phyloP scores from a whole-genome alignment of 2,329 filamentous ascomycete genomes.

The Tolypocladium inflatum region DNA sequence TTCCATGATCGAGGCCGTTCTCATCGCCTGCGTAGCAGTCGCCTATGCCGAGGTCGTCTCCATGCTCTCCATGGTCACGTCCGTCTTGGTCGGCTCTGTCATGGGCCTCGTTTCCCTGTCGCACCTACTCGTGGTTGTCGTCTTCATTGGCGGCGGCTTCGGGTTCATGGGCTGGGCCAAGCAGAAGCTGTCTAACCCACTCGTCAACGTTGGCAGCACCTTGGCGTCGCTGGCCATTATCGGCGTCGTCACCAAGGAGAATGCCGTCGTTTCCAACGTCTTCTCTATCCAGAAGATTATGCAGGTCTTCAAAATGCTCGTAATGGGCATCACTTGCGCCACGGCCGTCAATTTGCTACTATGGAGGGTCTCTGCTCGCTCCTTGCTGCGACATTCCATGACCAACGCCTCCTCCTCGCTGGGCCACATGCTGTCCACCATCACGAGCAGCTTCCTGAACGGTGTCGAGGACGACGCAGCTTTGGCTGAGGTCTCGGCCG shows the following conservation, averaged over 20 bases:
- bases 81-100: constrained; percentile 61
- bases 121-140: constrained; percentile 63
- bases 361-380: constrained; percentile 65
- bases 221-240: constrained; percentile 77
- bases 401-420: constrained; percentile 63
- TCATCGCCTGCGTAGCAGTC: constrained; percentile 66
- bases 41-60: constrained; percentile 57
- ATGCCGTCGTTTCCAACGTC: constrained; percentile 64
- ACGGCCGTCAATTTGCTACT: constrained; percentile 62
- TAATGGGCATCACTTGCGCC: constrained; percentile 64
- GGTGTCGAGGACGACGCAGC: constrained; percentile 65
- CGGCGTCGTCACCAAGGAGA: constrained; percentile 78
- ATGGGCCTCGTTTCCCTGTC: constrained; percentile 59
- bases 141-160: constrained; percentile 74
- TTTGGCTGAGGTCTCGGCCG: constrained; percentile 48
- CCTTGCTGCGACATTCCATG: constrained; percentile 60
- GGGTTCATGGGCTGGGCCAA: constrained; percentile 80
- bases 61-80: constrained; percentile 72
- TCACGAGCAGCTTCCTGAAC: constrained; percentile 71
- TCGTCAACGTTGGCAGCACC: constrained; percentile 74
- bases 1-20: constrained; percentile 73
- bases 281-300: constrained; percentile 53
- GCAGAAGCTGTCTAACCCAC: constrained; percentile 60
- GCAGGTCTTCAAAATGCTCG: constrained; percentile 61
- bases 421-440: constrained; percentile 67